Conservation (phyloP, 2,329 filamentous ascomycete species). For the Trichoderma koningii region DNA sequence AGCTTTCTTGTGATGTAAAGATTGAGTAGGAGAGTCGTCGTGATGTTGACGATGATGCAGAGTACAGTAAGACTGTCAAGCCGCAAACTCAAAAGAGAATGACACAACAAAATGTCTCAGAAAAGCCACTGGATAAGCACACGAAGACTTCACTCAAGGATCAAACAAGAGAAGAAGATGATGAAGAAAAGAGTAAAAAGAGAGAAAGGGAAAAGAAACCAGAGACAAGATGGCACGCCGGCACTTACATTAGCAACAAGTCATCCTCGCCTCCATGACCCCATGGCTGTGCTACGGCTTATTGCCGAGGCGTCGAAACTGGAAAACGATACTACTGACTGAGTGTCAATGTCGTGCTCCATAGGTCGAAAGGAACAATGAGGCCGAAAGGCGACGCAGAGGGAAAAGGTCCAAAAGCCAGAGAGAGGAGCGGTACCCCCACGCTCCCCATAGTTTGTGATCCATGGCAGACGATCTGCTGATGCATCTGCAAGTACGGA, state of each 20-base stretch:
- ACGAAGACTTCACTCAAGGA: background rate
- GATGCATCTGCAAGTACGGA: background rate
- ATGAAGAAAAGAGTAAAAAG: background rate
- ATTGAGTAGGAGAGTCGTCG: too few relatives aligned
- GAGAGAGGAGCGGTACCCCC: conserved; percentile 9
- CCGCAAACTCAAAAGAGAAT: background rate
- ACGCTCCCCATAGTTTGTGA: conserved; percentile 13
- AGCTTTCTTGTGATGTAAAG: background rate
- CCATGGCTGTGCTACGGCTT: conserved; percentile 4
- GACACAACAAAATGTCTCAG: background rate
- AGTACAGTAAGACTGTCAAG: background rate
- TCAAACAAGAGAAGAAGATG: background rate
- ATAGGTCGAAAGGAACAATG: background rate
- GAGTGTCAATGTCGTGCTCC: conserved; percentile 11
- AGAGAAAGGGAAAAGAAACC: background rate
- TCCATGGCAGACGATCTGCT: background rate
- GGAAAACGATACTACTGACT: background rate
- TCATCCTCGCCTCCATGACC: background rate
- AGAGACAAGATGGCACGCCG: conserved; percentile 2
- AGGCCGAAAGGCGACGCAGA: too few relatives aligned
- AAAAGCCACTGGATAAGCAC: background rate
- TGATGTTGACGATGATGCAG: too few relatives aligned
- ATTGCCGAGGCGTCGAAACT: conserved; percentile 1
- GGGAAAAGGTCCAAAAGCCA: background rate
- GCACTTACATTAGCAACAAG: conserved; percentile 15